Evolutionary conservation across 2,329 filamentous ascomycete species (phyloP), one percentile per base, ranked within the genome.

Genomic region (Colletotrichum graminicola): DNA sequence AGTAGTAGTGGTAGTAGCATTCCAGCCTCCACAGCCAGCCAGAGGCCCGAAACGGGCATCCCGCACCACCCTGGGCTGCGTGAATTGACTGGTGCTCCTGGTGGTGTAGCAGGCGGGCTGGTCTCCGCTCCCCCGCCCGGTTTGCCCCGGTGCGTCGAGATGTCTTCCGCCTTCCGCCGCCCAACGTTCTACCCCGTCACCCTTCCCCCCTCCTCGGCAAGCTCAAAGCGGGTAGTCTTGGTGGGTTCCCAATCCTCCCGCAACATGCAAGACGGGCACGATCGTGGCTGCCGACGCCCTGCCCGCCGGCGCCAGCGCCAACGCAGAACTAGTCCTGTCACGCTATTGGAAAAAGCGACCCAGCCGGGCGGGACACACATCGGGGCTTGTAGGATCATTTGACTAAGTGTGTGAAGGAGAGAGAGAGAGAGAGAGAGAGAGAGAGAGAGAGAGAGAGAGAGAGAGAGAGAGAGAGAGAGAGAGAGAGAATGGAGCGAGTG

Each of bases 1-100:
- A 29, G 39, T 39, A 59, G 32, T 16, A 36, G 34, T 36, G 10
- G 34, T 4, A 60, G 57, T 47, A 18, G 29, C 41, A 49, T 47
- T 21, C 45, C 23, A 23, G 34, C 29, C 16, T 36, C 36, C 45
- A 34, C 23, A 23, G 60, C 45, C 39, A 14, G 34, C 34, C 14
- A 55, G 45, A 55, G n/a, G 61, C 49, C 61, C 36, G 49, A 54
- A 55, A n/a, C 49, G 49, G 61, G 61, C 49, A 34, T 63, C 34
- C 34, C 26, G 16, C 61, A n/a, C 34, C 61, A 36, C 49, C 49
- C 61, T 43, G 47, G 21, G 29, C 49, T 16, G 32, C 43, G 39
- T 34, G 18, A 21, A 14, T 8, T 26, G 26, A 18, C 43, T n/a
- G 36, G 14, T 23, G 32, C 16, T 39, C 12, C n/a, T 51, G n/a